Evolutionary conservation across 306 rosid genomes (phyloP).

Genomic region (apple (Malus domestica)): ASM211411v1 NC_041796.1:26063001-26063500

Average conservation of each 20-base stretch:
- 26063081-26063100: neutral
- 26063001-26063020: slow-evolving; percentile 54
- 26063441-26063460: neutral
- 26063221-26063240: slow-evolving; percentile 77
- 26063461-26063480: neutral
- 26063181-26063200: slow-evolving; percentile 60
- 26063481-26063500: neutral
- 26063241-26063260: slow-evolving; percentile 83
- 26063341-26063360: neutral
- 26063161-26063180: slow-evolving; percentile 83
- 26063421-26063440: neutral
- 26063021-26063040: slow-evolving; percentile 46
- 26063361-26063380: neutral
- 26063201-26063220: slow-evolving; percentile 67
- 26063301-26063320: slow-evolving; percentile 72
- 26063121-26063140: slow-evolving; percentile 41
- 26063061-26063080: slow-evolving; percentile 7
- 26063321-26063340: slow-evolving; percentile 16
- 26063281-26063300: slow-evolving; percentile 78
- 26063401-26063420: neutral
- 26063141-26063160: slow-evolving; percentile 37
- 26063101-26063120: slow-evolving; percentile 1
- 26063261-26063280: slow-evolving; percentile 81
- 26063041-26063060: slow-evolving; percentile 9
- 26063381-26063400: neutral